Evolutionary conservation across 2,329 filamentous ascomycete species (phyloP).

Genomic region (Fusarium sp.): DNA sequence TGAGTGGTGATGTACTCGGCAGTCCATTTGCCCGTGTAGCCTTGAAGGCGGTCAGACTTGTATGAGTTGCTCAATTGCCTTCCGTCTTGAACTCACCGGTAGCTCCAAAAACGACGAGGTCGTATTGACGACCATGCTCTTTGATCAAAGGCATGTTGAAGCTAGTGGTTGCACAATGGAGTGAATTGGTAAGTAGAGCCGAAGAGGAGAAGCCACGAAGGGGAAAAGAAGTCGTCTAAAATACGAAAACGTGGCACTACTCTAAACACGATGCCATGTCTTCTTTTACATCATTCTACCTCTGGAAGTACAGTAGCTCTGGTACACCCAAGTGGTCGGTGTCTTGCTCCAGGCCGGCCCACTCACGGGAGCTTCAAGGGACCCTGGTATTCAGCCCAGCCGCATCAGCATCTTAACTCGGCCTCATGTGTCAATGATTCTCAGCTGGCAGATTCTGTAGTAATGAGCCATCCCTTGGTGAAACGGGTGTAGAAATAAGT

Average conservation of each 20-base stretch:
- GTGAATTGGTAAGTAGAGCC: neutral
- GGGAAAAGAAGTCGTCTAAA: neutral
- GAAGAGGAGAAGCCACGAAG: too few relatives aligned
- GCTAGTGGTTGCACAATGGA: neutral
- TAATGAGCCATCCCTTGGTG: neutral
- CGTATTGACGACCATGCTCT: slow-evolving; percentile 65
- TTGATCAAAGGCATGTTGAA: slow-evolving; percentile 57
- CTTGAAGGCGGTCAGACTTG: slow-evolving; percentile 50
- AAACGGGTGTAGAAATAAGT: too few relatives aligned
- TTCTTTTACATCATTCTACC: slow-evolving; percentile 28
- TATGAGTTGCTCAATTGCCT: neutral
- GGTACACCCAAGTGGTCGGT: slow-evolving; percentile 2
- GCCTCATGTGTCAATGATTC: neutral
- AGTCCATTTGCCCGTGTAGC: slow-evolving; percentile 85
- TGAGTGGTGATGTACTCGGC: slow-evolving; percentile 79
- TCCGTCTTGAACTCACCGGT: slow-evolving; percentile 56
- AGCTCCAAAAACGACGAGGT: slow-evolving; percentile 68
- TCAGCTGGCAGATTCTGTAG: neutral
- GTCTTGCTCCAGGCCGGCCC: slow-evolving; percentile 16
- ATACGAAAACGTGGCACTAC: neutral
- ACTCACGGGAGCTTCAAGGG: slow-evolving; percentile 9
- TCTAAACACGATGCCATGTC: slow-evolving; percentile 9
- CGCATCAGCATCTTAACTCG: slow-evolving; percentile 32
- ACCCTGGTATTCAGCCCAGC: neutral
- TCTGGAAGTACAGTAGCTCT: slow-evolving; percentile 5